A percentile compares a stretch with the other conserved stretches of the same genome.
Evolutionary conservation across 257 asterid genomes (phyloP).

Genomic region (Nicotiana noctiflora): DNA sequence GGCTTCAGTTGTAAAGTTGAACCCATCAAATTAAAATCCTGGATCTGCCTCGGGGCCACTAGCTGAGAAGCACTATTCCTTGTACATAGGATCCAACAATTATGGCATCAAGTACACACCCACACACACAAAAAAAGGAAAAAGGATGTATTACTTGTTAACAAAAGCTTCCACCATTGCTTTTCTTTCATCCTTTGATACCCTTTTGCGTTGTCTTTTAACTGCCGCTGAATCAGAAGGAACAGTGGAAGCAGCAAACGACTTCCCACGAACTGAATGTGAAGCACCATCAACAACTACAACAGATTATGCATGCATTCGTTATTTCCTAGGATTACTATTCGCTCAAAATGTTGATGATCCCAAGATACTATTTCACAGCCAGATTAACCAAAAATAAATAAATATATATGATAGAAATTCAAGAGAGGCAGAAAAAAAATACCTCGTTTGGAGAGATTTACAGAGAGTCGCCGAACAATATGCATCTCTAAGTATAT

Average conservation of each 20-base stretch:
- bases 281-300: constrained; percentile 25
- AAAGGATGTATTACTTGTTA: constrained; percentile 33
- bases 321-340: not conserved
- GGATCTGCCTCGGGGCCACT: not conserved
- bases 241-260: constrained; percentile 32
- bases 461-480: not conserved
- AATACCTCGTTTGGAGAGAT: not conserved
- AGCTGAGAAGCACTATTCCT: not conserved
- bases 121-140: not conserved
- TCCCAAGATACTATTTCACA: not conserved
- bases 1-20: no score
- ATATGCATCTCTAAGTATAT: not conserved
- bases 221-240: constrained; percentile 24
- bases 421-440: not conserved
- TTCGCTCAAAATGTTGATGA: not conserved
- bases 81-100: not conserved
- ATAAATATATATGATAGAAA: not conserved
- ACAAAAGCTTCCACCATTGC: constrained; percentile 49
- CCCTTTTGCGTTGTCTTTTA: constrained; percentile 29
- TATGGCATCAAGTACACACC: not conserved
- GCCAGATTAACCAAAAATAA: not conserved
- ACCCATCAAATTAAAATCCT: no score
- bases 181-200: constrained; percentile 48
- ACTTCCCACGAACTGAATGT: constrained; percentile 21
- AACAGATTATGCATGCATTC: not conserved